Percentiles rank a stretch among this genome's conserved stretches.
These are phyloP conservation scores for Russula abietina DNA, from an alignment of 768 basidiomycete species.

Conservation along the genomic window DNA sequence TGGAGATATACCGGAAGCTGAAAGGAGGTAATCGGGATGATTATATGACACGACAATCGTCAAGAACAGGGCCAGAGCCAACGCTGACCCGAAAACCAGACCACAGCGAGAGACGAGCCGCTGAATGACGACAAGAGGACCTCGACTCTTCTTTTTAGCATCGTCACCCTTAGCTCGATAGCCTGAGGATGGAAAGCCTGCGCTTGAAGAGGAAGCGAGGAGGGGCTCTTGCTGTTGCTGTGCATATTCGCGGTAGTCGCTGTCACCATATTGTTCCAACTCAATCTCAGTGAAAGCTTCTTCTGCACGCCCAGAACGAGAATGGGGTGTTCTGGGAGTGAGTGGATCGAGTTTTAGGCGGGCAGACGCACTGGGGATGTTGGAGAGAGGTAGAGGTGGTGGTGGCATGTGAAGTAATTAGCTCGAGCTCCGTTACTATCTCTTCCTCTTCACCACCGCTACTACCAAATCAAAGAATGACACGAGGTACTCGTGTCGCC, in stretches of 20 bases:
- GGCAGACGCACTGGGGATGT: conserved; percentile 9
- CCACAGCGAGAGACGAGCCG: conserved; percentile 31
- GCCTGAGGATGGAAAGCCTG: conserved; percentile 35
- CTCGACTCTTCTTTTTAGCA: conserved; percentile 20
- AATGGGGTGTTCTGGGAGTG: conserved; percentile 60
- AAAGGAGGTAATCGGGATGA: conserved; percentile 42
- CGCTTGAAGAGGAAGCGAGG: conserved; percentile 38
- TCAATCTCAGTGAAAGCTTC: conserved; percentile 48
- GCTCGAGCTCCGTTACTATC: background rate
- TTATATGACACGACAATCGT: conserved; percentile 44
- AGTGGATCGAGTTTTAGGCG: conserved; percentile 23
- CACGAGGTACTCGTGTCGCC: conserved; percentile 53
- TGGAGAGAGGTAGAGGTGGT: conserved; percentile 21
- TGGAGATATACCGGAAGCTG: conserved; percentile 37
- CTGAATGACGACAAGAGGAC: conserved; percentile 6
- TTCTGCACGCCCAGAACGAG: conserved; percentile 51
- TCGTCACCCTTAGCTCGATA: conserved; percentile 41
- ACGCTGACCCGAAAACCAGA: conserved; percentile 41
- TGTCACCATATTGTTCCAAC: conserved; percentile 38
- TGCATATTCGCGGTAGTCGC: conserved; percentile 35
- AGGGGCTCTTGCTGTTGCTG: conserved; percentile 40
- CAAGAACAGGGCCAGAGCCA: conserved; percentile 44
- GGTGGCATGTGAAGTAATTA: conserved; percentile 18
- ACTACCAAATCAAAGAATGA: conserved; percentile 39
- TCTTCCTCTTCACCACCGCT: conserved; percentile 7